Evolutionary conservation across 139 green algal genomes (phyloP), one percentile per base, ranked within the genome.

Genomic region (Pleodorina starrii): DNA sequence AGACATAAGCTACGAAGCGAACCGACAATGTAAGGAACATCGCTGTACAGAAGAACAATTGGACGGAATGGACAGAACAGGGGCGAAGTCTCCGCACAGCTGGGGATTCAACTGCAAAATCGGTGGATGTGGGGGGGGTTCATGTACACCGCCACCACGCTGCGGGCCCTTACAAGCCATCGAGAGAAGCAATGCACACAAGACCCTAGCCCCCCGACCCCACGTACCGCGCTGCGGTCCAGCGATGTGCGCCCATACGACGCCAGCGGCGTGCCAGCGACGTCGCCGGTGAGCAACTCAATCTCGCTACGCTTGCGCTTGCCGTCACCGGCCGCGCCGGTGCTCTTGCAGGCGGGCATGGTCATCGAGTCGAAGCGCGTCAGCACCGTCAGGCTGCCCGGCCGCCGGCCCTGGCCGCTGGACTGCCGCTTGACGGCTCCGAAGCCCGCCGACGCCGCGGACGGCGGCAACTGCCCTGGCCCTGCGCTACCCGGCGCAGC

Each of bases 261-360:
- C 35, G 51, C 74, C 42, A 77, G 5, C 27, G 85, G 85, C 40
- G 85, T 90, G 23, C 73, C 54, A n/a, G n/a, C n/a, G 9, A 50
- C 10, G n/a, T 83, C 84, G 5, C 69, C 73, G 32, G 57, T 44
- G 36, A 81, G 76, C 48, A 90, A 25, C 27, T 90, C 87, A 0
- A 73, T 60, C 76, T 90, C 87, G 32, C 87, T 90, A 48, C 87
- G 87, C 78, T 90, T 90, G 32, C 87, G 86, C 60, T 90, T 90
- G 43, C 73, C 77, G 43, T 59, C 60, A 12, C 46, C 68, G 11
- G n/a, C 66, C 0, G 42, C 42, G 23, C 44, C 40, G n/a, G 27
- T 73, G 44, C 38, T 73, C 78, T 44, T 54, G 76, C 76, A 35
- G 81, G 59, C 23, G 0, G 81, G 81, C 81, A 51, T 48, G 25